These are phyloP conservation scores for Backusella morwellensis DNA, from an alignment of 192 early-diverging fungal genomes.

Conservation along the genomic window DNA sequence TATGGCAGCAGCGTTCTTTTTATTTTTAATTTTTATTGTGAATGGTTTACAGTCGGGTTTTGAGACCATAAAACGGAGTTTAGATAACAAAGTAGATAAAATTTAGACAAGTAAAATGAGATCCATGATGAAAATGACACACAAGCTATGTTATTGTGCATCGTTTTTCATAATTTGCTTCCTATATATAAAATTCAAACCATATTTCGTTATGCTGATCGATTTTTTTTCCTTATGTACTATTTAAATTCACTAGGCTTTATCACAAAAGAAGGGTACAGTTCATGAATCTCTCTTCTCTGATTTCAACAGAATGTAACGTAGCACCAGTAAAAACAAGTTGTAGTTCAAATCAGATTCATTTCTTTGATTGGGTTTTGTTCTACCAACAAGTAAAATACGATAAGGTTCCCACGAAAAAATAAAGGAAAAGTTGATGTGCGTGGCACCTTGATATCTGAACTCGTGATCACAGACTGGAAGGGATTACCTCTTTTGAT, in stretches of 20 bases:
- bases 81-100: background rate
- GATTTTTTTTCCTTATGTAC: background rate
- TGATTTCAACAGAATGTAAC: background rate
- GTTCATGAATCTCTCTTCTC: background rate
- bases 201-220: background rate
- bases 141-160: too few species aligned
- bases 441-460: background rate
- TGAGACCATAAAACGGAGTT: background rate
- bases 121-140: background rate
- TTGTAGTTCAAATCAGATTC: background rate
- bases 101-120: background rate
- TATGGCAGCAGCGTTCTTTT: background rate
- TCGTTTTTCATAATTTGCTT: too few species aligned
- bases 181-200: too few species aligned
- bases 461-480: background rate
- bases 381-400: background rate
- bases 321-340: background rate
- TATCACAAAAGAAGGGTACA: background rate
- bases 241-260: background rate
- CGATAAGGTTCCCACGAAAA: slow-evolving; percentile 7
- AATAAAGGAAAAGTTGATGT: background rate
- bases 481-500: background rate
- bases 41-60: background rate
- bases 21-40: background rate
- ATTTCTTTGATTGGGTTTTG: slow-evolving; percentile 2